phyloP scores from a whole-genome alignment of 164 flowering plant genomes.

The Vitis amurensis region DNA sequence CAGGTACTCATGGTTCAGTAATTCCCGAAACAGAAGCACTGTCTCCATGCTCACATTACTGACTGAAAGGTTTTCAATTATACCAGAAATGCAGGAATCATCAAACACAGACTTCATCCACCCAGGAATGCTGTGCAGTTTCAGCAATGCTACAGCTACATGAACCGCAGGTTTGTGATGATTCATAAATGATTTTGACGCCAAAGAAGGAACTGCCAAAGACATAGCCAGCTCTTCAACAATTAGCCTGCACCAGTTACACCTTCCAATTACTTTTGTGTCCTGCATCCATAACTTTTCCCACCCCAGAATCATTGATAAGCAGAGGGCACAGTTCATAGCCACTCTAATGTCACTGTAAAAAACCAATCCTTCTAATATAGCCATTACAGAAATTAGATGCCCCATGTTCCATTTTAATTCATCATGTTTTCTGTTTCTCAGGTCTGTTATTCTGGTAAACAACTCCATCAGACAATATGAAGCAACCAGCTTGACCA shows the following conservation, averaged over 20 bases:
- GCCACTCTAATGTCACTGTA: conserved; percentile 63
- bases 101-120: conserved; percentile 78
- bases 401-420: conserved; percentile 39
- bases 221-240: conserved; percentile 78
- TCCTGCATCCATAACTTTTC: conserved; percentile 35
- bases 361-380: conserved; percentile 70
- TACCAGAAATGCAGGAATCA: conserved; percentile 55
- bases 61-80: conserved; percentile 57
- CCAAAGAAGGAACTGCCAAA: conserved; percentile 63
- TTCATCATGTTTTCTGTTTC: conserved; percentile 21
- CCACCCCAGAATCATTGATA: conserved; percentile 65
- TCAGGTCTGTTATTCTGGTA: conserved; percentile 47
- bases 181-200: conserved; percentile 49
- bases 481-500: conserved; percentile 75
- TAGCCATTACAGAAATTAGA: conserved; percentile 56
- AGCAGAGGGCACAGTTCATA: conserved; percentile 61
- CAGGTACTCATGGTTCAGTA: conserved; percentile 45
- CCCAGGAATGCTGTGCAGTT: conserved; percentile 39
- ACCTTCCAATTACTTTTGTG: conserved; percentile 19
- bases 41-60: conserved; percentile 55
- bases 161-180: conserved; percentile 66
- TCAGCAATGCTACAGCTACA: conserved; percentile 62
- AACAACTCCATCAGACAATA: conserved; percentile 70
- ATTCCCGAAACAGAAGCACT: conserved; percentile 57
- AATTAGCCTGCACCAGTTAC: conserved; percentile 72